A percentile compares a stretch with the other conserved stretches of the same genome.
Conservation (phyloP, 1,284 basidiomycete species). For the Polyporus tsugae region DNA sequence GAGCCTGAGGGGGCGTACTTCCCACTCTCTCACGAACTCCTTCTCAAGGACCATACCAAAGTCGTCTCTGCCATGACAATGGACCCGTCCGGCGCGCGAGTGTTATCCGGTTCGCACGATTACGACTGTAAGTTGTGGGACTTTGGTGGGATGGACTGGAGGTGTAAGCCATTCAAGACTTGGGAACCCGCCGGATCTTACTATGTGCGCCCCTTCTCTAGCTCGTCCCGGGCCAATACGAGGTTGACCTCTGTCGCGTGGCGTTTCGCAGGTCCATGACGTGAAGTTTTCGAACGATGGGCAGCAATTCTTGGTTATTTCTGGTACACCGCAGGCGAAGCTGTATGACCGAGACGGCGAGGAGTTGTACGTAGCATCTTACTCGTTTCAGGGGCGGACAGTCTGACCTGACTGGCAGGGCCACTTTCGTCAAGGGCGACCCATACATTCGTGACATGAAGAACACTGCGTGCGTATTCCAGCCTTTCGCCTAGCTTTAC, state of each 20-base stretch:
- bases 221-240: constrained; percentile 18
- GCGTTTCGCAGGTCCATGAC: constrained; percentile 77
- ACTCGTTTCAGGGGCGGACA: constrained; percentile 41
- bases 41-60: constrained; percentile 94
- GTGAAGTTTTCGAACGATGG: constrained; percentile 89
- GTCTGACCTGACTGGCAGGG: constrained; percentile 67
- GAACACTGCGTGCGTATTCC: constrained; percentile 78
- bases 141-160: constrained; percentile 96
- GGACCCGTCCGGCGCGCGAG: constrained; percentile 92
- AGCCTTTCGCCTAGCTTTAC: constrained; percentile 15
- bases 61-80: constrained; percentile 92
- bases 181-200: constrained; percentile 96
- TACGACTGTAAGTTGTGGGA: constrained; percentile 99
- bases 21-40: constrained; percentile 88
- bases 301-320: constrained; percentile 85
- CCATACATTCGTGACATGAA: constrained; percentile 99
- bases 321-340: constrained; percentile 88
- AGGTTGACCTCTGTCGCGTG: constrained; percentile 23
- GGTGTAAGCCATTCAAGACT: constrained; percentile 92
- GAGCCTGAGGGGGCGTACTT: constrained; percentile 60
- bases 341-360: constrained; percentile 91
- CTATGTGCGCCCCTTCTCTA: constrained; percentile 66
- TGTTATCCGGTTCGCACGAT: constrained; percentile 94
- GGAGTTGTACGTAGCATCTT: constrained; percentile 72
- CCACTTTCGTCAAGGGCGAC: constrained; percentile 93